Base-by-base conservation (phyloP, 495 filamentous ascomycete genomes). In the Trichoderma erinaceum region DNA sequence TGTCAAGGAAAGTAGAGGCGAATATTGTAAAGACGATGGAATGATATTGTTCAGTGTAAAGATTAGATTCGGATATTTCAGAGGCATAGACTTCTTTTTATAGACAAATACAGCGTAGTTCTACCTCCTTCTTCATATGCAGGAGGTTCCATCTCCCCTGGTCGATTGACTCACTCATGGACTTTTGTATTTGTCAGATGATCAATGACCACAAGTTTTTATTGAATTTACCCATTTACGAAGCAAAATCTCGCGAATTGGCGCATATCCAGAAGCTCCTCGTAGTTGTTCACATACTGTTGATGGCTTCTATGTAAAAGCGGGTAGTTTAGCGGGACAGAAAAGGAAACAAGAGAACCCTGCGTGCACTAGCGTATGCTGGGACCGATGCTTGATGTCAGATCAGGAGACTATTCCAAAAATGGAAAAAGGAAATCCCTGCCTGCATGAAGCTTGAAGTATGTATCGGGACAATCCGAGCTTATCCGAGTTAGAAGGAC, bases 371-470 rank as follows among this genome's bases (percentile, higher is more conserved):
- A 61, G 56, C 25, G 10, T 29, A 35, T 4, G n/a, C 27, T 18
- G 56, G 56, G 27, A 12, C 56, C 12, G 52, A 32, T 32, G 56
- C 56, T 21, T 13, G 1, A 61, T 4, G 13, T 12, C 27, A 61
- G 56, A 61, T 32, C 27, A 18, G 35, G 11, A 15, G 10, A 21
- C 56, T 61, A 61, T 61, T 61, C 56, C 56, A 32, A 16, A 23
- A 61, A 32, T 13, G 56, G 56, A 32, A 61, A 61, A 61, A 29
- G 27, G 56, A 61, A 23, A 32, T 61, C 56, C 56, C 25, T 61
- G 56, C 16, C 56, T 61, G 56, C 56, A 61, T 61, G 16, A 61
- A 18, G 27, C 56, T 23, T 16, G 3, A 11, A 61, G 27, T 27
- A n/a, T n/a, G n/a, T n/a, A n/a, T n/a, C n/a, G n/a, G n/a, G n/a